Evolutionary conservation across 495 filamentous ascomycete genomes (phyloP).

Genomic region (Tricharina praecox): DNA sequence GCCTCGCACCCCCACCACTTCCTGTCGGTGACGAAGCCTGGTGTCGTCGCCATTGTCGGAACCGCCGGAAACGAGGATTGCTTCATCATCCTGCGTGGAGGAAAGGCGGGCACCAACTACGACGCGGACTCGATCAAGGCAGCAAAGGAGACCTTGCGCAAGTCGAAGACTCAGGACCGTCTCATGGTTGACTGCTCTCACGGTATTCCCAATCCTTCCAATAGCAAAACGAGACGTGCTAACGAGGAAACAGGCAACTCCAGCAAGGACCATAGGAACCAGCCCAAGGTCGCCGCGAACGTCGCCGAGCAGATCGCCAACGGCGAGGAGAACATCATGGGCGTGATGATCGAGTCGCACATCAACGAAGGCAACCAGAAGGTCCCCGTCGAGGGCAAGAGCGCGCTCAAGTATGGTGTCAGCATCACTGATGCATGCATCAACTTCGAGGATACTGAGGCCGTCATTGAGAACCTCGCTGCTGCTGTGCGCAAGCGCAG

Average conservation of each 20-base stretch:
- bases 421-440: conserved; percentile 98
- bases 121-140: conserved; percentile 66
- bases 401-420: conserved; percentile 80
- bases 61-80: conserved; percentile 95
- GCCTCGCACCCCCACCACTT: conserved; percentile 93
- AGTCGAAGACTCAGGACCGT: conserved; percentile 48
- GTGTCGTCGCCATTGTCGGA: conserved; percentile 87
- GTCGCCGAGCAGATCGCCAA: conserved; percentile 66
- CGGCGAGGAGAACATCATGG: conserved; percentile 82
- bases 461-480: conserved; percentile 60
- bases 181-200: conserved; percentile 99
- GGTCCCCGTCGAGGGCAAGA: conserved; percentile 74
- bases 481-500: conserved; percentile 58
- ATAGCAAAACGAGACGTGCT: no score
- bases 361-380: conserved; percentile 93
- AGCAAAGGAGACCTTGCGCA: conserved; percentile 50
- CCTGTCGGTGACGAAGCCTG: conserved; percentile 94
- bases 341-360: conserved; percentile 97
- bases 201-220: conserved; percentile 28
- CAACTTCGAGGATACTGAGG: conserved; percentile 61
- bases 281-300: conserved; percentile 77
- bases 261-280: conserved; percentile 88
- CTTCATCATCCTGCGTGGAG: conserved; percentile 91
- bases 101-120: conserved; percentile 86
- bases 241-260: conserved; percentile 49